Percentiles rank a stretch among this genome's conserved stretches.
Conservation (phyloP, 345 rosid species). For the Salix caprea region DNA sequence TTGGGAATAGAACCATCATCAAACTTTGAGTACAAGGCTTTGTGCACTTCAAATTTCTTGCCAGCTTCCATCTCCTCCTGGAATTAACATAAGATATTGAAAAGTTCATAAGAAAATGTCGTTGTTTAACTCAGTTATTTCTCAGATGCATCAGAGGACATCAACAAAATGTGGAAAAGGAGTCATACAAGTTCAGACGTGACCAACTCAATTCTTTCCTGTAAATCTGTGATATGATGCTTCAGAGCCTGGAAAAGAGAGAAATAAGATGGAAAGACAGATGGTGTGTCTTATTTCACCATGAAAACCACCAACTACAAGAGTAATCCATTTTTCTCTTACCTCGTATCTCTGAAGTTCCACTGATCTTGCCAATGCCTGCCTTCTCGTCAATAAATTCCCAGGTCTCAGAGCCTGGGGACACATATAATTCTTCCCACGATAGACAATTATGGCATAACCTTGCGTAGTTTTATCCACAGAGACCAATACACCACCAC, state of each 20-base stretch:
- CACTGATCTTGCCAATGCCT: conserved; percentile 76
- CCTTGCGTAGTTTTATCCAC: conserved; percentile 79
- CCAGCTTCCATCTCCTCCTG: conserved; percentile 46
- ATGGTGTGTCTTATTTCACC: not conserved
- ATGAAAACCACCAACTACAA: not conserved
- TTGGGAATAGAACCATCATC: conserved; percentile 36
- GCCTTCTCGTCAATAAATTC: conserved; percentile 67
- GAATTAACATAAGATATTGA: conserved; percentile 2
- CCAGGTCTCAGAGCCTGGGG: conserved; percentile 59
- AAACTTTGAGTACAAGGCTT: conserved; percentile 23
- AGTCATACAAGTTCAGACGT: conserved; percentile 48
- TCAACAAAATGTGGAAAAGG: not conserved
- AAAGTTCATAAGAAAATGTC: not conserved
- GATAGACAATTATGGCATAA: conserved; percentile 64
- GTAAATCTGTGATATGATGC: conserved; percentile 60
- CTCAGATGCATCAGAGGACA: not conserved
- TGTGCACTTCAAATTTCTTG: conserved; percentile 38
- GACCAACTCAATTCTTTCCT: conserved; percentile 54
- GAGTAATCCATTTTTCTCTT: conserved; percentile 3
- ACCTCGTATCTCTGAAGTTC: conserved; percentile 96
- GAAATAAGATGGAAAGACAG: conserved; percentile 6
- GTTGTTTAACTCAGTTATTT: not conserved
- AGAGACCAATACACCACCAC: conserved; percentile 83
- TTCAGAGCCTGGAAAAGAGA: conserved; percentile 64
- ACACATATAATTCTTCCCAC: conserved; percentile 76